Evolutionary conservation across 805 yeast species (phyloP), one percentile per base, ranked within the genome.

Genomic region (Metschnikowia lunata): DNA sequence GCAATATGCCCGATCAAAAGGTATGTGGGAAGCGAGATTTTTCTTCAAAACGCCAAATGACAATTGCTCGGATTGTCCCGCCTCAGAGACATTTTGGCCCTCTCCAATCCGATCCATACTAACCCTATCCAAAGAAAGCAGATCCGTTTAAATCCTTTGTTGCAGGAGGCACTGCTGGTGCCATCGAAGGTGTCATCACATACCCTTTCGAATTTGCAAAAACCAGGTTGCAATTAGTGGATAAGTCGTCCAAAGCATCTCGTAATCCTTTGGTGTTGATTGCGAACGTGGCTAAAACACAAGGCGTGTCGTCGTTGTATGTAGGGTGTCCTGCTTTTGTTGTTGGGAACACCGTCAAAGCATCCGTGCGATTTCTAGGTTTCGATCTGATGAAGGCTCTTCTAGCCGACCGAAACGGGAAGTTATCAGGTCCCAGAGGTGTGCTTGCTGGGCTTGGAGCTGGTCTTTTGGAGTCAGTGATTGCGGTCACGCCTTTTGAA

Each of bases 201-300:
- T 91, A 89, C 63, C 99, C 99, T 3, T 93, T 93, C 64, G 99
- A 91, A 64, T 91, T 90, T 69, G 96, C 98, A 37, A 91, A 91
- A 61, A 91, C 99, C 3, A 73, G 98, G 50, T 72, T 93, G 36
- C 99, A 91, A 67, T 74, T 91, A 44, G 81, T 82, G 30, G 84
- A 80, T 55, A 84, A 83, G 60, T 58, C 79, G 0, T 68, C 83
- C 11, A 80, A 67, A 42, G 75, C 80, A 11, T 82, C 95, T 2
- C 73, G 90, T 53, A 91, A 93, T 60, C 99, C 99, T 30, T 63
- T 91, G 43, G 84, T 81, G 10, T 74, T 91, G 46, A 85, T 93
- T 48, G 79, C 79, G 61, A 83, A 79, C 45, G 80, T 86, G 7
- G 89, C 87, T 12, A 80, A 74, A 54, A 75, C 78, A 3, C 96